Base-by-base conservation (phyloP, 1,284 basidiomycete genomes). In the Austroboletus niveus region DNA sequence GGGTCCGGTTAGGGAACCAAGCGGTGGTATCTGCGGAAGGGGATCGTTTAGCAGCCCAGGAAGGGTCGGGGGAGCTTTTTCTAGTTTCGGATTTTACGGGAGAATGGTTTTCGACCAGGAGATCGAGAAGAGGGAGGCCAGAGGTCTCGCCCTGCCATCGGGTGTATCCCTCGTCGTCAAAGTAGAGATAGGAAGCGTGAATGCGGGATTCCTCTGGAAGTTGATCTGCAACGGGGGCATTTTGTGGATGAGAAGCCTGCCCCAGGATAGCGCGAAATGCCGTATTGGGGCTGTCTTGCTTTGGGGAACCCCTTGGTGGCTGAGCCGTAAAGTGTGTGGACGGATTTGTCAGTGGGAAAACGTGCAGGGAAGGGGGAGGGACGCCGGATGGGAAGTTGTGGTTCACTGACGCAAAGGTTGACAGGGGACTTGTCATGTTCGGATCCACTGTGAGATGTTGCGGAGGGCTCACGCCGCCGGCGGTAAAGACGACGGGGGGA, bases 131-230 rank as follows among this genome's bases (percentile, higher is more conserved):
- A 2, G 92, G 92, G 3, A 94, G 78, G 14, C 92, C 92, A 3
- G 92, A 94, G 0, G 91, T 91, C 62, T 94, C 91, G 32, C 92
- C 92, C 72, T 92, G 89, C 89, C 89, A 92, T 51, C 89, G 75
- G 0, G 89, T 88, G 63, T 84, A 87, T 0, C 88, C 88, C 65
- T 90, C 87, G 62, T 91, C 88, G 57, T 91, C 88, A 52, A 89
- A 82, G 63, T 91, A 91, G 20, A 91, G 76, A 64, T 91, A 91
- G 0, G 86, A 87, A 0, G 86, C 84, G 0, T 84, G 79, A 35
- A 89, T 77, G 20, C 80, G 77, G 6, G 83, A 74, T 35, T 85
- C 82, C 36, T 85, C 86, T 10, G 69, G 69, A 22, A 79, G 67
- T 46, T 75, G 75, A 46, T 85, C 83, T 42, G 45, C 6, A 6